These are phyloP conservation scores for Calonectria pseudoturangicola DNA, from an alignment of 2,329 filamentous ascomycete genomes.

Conservation along the genomic window DNA sequence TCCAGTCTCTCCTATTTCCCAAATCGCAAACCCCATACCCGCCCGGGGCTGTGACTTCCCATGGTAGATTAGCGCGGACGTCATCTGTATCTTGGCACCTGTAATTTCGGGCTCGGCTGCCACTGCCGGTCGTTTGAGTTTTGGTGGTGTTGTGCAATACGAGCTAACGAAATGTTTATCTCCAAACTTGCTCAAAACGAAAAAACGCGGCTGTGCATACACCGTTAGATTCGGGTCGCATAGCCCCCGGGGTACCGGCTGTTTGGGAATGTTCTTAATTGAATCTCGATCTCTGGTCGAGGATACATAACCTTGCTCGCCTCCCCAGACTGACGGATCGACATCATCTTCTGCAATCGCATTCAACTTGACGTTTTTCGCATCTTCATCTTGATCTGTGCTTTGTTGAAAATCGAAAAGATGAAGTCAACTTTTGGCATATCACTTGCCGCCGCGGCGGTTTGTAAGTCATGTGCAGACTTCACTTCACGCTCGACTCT, in stretches of 20 bases:
- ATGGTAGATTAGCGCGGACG: slow-evolving; percentile 1
- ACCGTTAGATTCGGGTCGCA: background rate
- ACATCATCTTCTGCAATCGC: background rate
- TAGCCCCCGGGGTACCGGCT: too few species aligned
- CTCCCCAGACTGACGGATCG: background rate
- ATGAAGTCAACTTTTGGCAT: slow-evolving; percentile 5
- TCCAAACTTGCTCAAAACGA: background rate
- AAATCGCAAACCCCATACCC: background rate
- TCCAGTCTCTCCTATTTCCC: background rate
- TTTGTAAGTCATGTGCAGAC: background rate
- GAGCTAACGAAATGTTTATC: slow-evolving; percentile 14
- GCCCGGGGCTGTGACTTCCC: background rate
- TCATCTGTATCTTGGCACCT: slow-evolving; percentile 10
- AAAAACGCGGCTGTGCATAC: background rate
- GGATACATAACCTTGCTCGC: slow-evolving; percentile 6
- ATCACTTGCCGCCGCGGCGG: background rate
- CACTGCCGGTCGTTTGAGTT: background rate
- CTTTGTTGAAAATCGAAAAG: background rate
- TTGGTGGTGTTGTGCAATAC: background rate
- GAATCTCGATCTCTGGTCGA: background rate
- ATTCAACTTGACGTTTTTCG: background rate
- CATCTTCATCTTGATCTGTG: background rate
- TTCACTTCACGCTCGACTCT: background rate
- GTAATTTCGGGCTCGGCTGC: background rate
- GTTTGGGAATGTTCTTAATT: background rate